Base-by-base conservation (phyloP, 1,139 yeast genomes). In the Debaryomycetaceae sp. region DNA sequence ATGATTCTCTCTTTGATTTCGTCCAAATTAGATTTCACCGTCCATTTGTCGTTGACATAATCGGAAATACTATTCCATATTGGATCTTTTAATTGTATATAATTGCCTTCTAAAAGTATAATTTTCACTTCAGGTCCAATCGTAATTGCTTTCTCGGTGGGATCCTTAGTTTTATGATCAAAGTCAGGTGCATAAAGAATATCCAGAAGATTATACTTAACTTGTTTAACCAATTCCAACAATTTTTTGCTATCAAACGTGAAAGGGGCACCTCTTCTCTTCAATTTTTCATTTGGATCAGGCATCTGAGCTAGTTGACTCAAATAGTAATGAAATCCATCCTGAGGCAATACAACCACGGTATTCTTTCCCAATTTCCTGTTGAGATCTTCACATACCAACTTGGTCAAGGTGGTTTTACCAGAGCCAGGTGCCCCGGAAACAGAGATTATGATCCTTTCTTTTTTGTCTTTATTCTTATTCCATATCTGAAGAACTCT, bases 371-470 rank as follows among this genome's bases (percentile, higher is more conserved):
- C 36, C 6, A 39, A 16, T 13, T 14, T 24, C 18, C 18, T 29
- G 35, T 40, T 40, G n/a, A 37, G 18, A 15, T 15, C 40, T 32
- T 43, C 42, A 26, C 31, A 36, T 13, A 39, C 40, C 13, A 16
- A 33, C 7, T 16, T 30, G 5, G 42, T 31, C 13, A 40, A 17
- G 4, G 63, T 57, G 14, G 58, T 46, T 35, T 58, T 58, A 18
- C 63, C 63, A 16, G 58, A 51, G 19, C 63, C 63, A 33, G 63
- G 63, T 4, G 52, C 48, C 13, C 63, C 63, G 11, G 59, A 59
- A 6, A 58, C 33, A 6, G 49, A 42, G 24, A 53, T 36, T 11
- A 53, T 34, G 30, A 43, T 35, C 35, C 47, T 38, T 22, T 22
- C 26, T 8, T 22, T 22, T 11, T 22, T 22, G 26, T 3, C 29